Conservation (phyloP, 108 stramenopile genomes). For the Stephanodiscus minutulus region DNA sequence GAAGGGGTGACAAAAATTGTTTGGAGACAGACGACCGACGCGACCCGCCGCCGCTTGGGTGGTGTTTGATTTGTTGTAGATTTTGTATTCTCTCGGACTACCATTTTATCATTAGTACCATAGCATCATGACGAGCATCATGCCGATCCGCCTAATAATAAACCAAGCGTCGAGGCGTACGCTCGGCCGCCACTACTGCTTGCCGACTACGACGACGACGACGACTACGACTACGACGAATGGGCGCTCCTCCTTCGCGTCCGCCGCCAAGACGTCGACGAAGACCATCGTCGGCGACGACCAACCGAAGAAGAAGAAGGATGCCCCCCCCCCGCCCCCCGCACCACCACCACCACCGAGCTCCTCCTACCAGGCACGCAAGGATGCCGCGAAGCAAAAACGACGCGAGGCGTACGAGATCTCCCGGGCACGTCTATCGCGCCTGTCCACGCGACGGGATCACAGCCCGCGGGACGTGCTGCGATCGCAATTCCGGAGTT, state of each 20-base stretch:
- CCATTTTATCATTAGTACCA: too few relatives aligned
- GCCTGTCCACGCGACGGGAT: constrained; percentile 61
- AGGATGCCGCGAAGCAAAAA: constrained; percentile 57
- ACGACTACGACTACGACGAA: neutral
- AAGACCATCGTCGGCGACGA: neutral
- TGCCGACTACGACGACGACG: neutral
- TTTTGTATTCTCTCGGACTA: too few relatives aligned
- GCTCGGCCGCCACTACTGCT: neutral
- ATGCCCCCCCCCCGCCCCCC: neutral
- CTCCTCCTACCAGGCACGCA: constrained; percentile 32
- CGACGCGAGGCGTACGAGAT: constrained; percentile 53
- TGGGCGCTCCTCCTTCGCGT: neutral
- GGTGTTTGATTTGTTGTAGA: too few relatives aligned
- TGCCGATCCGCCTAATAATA: constrained; percentile 13
- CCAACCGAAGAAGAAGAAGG: too few relatives aligned
- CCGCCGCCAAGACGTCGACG: neutral
- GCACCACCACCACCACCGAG: neutral
- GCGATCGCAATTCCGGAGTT: constrained; percentile 57
- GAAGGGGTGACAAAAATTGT: too few relatives aligned
- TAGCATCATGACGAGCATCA: neutral
- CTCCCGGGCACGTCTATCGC: constrained; percentile 44
- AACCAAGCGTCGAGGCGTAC: constrained; percentile 20
- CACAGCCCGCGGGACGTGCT: constrained; percentile 43
- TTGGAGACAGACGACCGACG: too few relatives aligned
- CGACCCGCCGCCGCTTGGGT: too few relatives aligned